Evolutionary conservation across 208 protist genomes (phyloP).

Genomic region (Wallacemonas rigidus): DNA sequence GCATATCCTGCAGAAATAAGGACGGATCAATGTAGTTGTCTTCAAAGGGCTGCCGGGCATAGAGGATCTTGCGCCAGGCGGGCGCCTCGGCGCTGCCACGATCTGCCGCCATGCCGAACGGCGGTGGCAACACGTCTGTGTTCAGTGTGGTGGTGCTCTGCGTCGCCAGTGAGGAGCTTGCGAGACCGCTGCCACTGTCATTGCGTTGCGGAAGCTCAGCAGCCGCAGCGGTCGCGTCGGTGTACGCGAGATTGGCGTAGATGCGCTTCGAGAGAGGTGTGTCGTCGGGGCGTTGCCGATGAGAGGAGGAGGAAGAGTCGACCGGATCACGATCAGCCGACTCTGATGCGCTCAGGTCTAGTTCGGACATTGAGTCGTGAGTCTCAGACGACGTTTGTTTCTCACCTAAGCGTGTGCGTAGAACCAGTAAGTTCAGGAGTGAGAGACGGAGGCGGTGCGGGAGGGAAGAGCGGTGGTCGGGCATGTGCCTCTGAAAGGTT

Average conservation of each 20-base stretch:
- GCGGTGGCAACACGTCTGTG: neutral
- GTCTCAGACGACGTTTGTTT: no score
- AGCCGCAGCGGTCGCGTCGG: neutral
- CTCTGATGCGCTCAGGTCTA: conserved; percentile 5
- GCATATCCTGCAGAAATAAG: conserved; percentile 81
- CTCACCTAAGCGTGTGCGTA: no score
- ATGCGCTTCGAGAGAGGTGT: neutral
- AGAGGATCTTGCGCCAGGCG: conserved; percentile 83
- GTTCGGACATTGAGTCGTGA: neutral
- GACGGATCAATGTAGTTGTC: conserved; percentile 90
- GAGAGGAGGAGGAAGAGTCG: neutral
- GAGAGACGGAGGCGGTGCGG: no score
- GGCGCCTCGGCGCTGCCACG: conserved; percentile 2
- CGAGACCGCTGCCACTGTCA: neutral
- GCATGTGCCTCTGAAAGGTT: no score
- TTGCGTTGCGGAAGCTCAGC: no score
- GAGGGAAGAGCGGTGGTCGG: no score
- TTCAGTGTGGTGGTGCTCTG: neutral
- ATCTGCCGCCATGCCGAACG: conserved; percentile 1
- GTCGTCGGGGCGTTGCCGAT: neutral
- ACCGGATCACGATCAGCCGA: neutral
- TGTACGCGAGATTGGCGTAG: neutral
- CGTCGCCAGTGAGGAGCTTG: neutral
- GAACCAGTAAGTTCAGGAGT: no score
- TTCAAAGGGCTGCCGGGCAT: conserved; percentile 84